Conservation (phyloP, 805 yeast species). For the Martiniozyma abietophila region DNA sequence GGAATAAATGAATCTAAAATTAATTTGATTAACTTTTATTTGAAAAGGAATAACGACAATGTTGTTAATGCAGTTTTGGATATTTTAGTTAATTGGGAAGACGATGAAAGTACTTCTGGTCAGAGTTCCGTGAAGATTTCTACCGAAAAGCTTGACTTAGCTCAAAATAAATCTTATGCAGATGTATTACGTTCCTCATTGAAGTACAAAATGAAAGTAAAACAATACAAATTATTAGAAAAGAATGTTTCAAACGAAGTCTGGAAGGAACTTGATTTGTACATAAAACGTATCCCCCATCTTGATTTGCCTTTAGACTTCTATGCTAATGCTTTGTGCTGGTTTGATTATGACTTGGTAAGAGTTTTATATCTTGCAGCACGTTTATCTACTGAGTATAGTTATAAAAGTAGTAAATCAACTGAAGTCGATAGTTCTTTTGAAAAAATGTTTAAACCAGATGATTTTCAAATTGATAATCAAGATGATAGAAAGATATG, state of each 20-base stretch:
- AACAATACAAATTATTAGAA: background rate
- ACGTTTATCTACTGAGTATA: conserved; percentile 14
- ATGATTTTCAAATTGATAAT: too few relatives aligned
- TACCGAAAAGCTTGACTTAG: background rate
- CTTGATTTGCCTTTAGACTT: conserved; percentile 34
- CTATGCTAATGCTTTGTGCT: conserved; percentile 29
- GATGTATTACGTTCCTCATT: background rate
- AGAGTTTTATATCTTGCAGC: conserved; percentile 30
- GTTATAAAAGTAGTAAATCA: too few relatives aligned
- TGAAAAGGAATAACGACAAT: conserved; percentile 9
- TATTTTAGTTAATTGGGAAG: conserved; percentile 11
- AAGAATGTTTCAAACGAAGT: background rate
- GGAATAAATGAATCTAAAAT: conserved; percentile 4
- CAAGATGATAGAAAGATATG: too few relatives aligned
- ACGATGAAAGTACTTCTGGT: background rate
- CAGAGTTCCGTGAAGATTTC: conserved; percentile 1
- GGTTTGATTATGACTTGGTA: conserved; percentile 35
- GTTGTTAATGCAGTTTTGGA: conserved; percentile 14
- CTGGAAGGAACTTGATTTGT: conserved; percentile 25
- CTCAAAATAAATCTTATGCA: too few relatives aligned
- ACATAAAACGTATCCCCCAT: conserved; percentile 27
- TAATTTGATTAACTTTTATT: conserved; percentile 10
- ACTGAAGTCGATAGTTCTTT: too few relatives aligned
- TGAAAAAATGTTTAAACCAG: too few relatives aligned
- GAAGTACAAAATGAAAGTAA: background rate